Conservation (phyloP, 2,329 filamentous ascomycete species). For the Hypoxylon sp. region DNA sequence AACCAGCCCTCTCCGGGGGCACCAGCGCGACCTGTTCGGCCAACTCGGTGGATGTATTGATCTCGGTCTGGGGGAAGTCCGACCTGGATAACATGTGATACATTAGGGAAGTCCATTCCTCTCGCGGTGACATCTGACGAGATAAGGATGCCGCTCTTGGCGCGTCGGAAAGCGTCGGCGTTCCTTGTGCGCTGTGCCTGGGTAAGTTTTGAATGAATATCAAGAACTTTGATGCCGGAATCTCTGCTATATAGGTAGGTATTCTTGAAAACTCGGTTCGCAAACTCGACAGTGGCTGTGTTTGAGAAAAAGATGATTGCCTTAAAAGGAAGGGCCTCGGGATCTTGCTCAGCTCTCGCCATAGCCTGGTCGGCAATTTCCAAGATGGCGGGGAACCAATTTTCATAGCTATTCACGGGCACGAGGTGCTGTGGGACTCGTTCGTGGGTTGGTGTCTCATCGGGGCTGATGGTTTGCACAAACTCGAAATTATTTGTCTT, state of each 20-base stretch:
- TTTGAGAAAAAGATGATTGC: conserved; percentile 94
- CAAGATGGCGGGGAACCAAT: conserved; percentile 81
- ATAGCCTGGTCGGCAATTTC: conserved; percentile 79
- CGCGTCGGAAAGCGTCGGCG: conserved; percentile 78
- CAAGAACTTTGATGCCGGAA: conserved; percentile 61
- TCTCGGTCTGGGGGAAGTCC: conserved; percentile 75
- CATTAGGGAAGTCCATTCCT: conserved; percentile 86
- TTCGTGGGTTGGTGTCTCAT: conserved; percentile 88
- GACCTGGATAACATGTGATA: conserved; percentile 84
- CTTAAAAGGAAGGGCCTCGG: conserved; percentile 79
- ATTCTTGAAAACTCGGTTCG: conserved; percentile 68
- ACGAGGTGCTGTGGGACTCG: conserved; percentile 86
- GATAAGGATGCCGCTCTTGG: conserved; percentile 76
- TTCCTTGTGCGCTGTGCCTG: conserved; percentile 78
- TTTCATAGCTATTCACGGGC: conserved; percentile 76
- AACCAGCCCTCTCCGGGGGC: conserved; percentile 81
- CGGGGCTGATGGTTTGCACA: conserved; percentile 85
- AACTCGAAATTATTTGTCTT: conserved; percentile 86
- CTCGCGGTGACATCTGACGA: conserved; percentile 86
- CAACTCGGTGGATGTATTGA: conserved; percentile 82
- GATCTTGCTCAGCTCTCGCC: conserved; percentile 59
- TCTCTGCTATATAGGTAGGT: conserved; percentile 57
- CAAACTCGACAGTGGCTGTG: conserved; percentile 79
- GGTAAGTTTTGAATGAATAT: conserved; percentile 84
- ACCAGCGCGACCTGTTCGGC: conserved; percentile 81